These are phyloP conservation scores for Penicillium rolfsii DNA, from an alignment of 2,329 filamentous ascomycete species.

Conservation along the genomic window DNA sequence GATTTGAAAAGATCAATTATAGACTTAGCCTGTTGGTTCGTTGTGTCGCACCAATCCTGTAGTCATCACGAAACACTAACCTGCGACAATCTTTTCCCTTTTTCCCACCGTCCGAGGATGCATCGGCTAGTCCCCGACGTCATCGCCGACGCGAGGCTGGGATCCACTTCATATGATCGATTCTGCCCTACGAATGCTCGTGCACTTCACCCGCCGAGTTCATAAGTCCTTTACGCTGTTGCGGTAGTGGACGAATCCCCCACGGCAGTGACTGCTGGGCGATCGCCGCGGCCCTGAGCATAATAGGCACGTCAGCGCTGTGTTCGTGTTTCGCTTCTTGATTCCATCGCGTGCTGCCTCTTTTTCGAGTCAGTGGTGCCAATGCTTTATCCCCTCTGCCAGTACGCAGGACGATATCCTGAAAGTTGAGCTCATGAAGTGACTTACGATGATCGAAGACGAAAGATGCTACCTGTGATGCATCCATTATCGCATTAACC, in stretches of 20 bases:
- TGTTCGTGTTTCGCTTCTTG: slow-evolving; percentile 44
- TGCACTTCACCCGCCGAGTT: slow-evolving; percentile 31
- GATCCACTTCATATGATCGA: slow-evolving; percentile 40
- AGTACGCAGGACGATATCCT: slow-evolving; percentile 70
- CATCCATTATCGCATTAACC: slow-evolving; percentile 72
- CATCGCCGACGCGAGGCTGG: slow-evolving; percentile 31
- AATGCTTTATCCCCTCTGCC: slow-evolving; percentile 83
- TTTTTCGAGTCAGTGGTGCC: slow-evolving; percentile 62
- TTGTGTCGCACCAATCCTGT: slow-evolving; percentile 23
- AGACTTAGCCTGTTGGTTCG: background rate
- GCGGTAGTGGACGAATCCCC: slow-evolving; percentile 32
- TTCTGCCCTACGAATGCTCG: slow-evolving; percentile 33
- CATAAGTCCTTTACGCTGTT: slow-evolving; percentile 17
- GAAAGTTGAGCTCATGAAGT: slow-evolving; percentile 78
- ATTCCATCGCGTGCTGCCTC: slow-evolving; percentile 43
- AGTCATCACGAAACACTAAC: slow-evolving; percentile 18
- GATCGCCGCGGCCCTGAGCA: slow-evolving; percentile 38
- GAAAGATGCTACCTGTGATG: slow-evolving; percentile 69
- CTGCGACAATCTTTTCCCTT: slow-evolving; percentile 18
- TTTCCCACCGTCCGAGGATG: slow-evolving; percentile 8
- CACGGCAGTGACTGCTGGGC: slow-evolving; percentile 29
- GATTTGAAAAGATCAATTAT: background rate
- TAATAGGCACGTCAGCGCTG: no score
- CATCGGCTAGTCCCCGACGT: slow-evolving; percentile 11
- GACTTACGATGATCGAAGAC: slow-evolving; percentile 68